Percentiles rank a stretch among this genome's conserved stretches.
These are phyloP conservation scores for Escallonia rubra DNA, from an alignment of 129 eudicot genomes.

Conservation along the genomic window DNA sequence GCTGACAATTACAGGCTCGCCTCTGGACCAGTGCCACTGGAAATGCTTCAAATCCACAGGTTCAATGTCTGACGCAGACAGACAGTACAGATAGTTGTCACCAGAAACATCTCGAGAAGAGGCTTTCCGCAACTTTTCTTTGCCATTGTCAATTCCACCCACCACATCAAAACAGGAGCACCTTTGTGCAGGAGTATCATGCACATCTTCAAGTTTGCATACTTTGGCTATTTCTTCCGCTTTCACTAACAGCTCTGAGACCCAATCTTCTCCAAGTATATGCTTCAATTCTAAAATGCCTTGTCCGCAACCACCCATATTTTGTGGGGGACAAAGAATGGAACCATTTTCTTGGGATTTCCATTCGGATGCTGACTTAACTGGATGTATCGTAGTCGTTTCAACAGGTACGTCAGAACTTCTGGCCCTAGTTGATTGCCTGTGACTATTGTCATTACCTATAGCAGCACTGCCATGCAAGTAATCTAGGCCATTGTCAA, in stretches of 20 bases:
- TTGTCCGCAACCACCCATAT: slow-evolving; percentile 31
- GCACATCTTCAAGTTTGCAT: not conserved
- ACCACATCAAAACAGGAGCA: slow-evolving; percentile 9
- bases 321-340: slow-evolving; percentile 31
- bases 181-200: slow-evolving; percentile 2
- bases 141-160: not conserved
- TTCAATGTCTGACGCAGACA: slow-evolving; percentile 23
- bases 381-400: not conserved
- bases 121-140: slow-evolving; percentile 20
- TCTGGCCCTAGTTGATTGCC: not conserved
- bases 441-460: not conserved
- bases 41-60: slow-evolving; percentile 33
- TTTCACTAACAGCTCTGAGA: slow-evolving; percentile 14
- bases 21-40: slow-evolving; percentile 45
- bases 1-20: slow-evolving; percentile 44
- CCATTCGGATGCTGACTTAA: slow-evolving; percentile 13
- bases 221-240: slow-evolving; percentile 14
- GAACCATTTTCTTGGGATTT: slow-evolving; percentile 23
- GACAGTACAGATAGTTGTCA: slow-evolving; percentile 35
- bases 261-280: slow-evolving; percentile 3
- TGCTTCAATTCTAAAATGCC: slow-evolving; percentile 20
- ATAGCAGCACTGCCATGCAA: slow-evolving; percentile 8
- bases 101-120: slow-evolving; percentile 30
- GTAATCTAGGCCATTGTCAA: slow-evolving; percentile 8
- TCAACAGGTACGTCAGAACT: not conserved